Conservation (phyloP, 805 yeast genomes). For the Hemisphaericaspora nanyangensis region DNA sequence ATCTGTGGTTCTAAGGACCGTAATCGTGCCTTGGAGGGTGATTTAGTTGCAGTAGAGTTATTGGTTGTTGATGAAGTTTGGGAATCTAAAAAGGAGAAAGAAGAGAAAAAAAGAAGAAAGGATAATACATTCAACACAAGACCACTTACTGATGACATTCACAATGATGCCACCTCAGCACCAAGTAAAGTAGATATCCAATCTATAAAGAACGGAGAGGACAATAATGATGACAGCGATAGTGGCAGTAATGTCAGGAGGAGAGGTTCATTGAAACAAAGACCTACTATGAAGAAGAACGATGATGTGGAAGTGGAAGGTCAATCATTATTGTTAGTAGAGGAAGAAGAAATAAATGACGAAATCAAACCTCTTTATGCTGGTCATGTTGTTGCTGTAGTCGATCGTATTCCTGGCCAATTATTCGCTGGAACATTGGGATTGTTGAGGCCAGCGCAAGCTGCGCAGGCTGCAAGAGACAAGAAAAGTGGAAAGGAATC, state of each 20-base stretch:
- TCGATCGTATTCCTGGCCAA: conserved; percentile 97
- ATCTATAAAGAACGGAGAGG: conserved; percentile 11
- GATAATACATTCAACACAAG: conserved; percentile 45
- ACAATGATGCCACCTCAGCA: conserved; percentile 69
- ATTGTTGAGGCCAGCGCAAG: conserved; percentile 90
- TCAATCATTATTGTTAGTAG: conserved; percentile 83
- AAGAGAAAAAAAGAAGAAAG: conserved; percentile 91
- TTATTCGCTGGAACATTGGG: conserved; percentile 93
- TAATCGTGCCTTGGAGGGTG: conserved; percentile 96
- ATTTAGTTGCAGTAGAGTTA: conserved; percentile 91
- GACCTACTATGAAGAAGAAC: conserved; percentile 95
- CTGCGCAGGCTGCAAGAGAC: conserved; percentile 74
- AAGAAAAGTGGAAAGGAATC: conserved; percentile 45
- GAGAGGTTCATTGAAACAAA: conserved; percentile 86
- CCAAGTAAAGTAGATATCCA: conserved; percentile 6
- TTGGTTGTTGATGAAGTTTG: conserved; percentile 96
- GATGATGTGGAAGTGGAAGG: conserved; percentile 99
- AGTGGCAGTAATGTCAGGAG: conserved; percentile 47
- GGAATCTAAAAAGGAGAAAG: conserved; percentile 94
- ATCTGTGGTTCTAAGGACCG: conserved; percentile 98
- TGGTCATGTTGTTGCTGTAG: conserved; percentile 97
- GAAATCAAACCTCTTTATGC: conserved; percentile 92
- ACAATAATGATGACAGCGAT: conserved; percentile 28
- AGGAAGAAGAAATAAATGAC: conserved; percentile 93
- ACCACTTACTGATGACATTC: conserved; percentile 60